A percentile compares a stretch with the other conserved stretches of the same genome.
Evolutionary conservation across 345 rosid genomes (phyloP).

Genomic region (Hibiscus mutabilis): DNA sequence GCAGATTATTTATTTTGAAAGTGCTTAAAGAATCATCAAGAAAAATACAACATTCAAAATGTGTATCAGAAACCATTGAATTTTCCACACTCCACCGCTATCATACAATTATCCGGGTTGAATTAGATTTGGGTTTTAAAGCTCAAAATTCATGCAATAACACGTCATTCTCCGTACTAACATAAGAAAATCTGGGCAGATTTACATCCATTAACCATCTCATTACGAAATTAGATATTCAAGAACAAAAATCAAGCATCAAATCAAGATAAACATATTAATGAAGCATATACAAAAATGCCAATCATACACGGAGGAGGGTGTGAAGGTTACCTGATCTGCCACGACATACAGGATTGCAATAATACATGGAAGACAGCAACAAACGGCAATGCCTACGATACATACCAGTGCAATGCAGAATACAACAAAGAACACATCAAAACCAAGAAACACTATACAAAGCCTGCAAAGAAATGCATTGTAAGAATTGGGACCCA

Average conservation of each 20-base stretch:
- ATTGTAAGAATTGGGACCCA: conserved; percentile 16
- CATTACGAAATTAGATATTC: neutral
- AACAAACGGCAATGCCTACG: conserved; percentile 95
- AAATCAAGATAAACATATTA: neutral
- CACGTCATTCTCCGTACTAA: neutral
- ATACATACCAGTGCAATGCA: conserved; percentile 93
- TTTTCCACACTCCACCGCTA: neutral
- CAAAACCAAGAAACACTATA: conserved; percentile 83
- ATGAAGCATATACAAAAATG: neutral
- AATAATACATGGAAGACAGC: conserved; percentile 96
- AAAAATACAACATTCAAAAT: neutral
- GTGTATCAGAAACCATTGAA: neutral
- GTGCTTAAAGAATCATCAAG: neutral
- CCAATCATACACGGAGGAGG: conserved; percentile 1
- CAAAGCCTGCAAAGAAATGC: conserved; percentile 64
- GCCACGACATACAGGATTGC: conserved; percentile 87
- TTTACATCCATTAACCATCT: neutral
- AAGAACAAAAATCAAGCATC: neutral
- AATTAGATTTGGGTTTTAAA: neutral
- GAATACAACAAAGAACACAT: conserved; percentile 94
- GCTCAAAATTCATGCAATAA: neutral
- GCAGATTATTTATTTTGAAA: neutral
- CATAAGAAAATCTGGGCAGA: neutral
- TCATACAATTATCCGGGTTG: neutral
- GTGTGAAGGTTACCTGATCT: conserved; percentile 64